Percentiles rank a stretch among this genome's conserved stretches.
These are phyloP conservation scores for Fusarium staphyleae DNA, from an alignment of 2,329 filamentous ascomycete species.

Conservation along the genomic window DNA sequence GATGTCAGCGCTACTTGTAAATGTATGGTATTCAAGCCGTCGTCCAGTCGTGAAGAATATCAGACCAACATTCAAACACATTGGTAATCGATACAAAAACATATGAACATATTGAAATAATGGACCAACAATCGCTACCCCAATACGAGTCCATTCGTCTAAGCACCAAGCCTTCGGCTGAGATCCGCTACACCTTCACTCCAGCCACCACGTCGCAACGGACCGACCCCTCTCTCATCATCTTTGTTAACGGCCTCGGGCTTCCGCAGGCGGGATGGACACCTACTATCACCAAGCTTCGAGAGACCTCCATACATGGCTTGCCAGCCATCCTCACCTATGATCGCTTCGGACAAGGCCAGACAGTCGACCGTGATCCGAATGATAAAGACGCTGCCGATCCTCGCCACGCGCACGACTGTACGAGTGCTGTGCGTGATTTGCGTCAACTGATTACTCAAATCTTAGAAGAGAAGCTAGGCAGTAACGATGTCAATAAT, in stretches of 20 bases:
- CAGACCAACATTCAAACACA: no score
- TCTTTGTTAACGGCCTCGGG: conserved; percentile 38
- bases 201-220: not conserved
- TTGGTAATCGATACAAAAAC: no score
- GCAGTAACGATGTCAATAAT: not conserved
- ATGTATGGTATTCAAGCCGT: no score
- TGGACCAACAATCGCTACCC: not conserved
- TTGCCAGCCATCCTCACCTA: conserved; percentile 58
- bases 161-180: conserved; percentile 26
- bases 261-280: conserved; percentile 32
- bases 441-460: conserved; percentile 29
- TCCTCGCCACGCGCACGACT: conserved; percentile 55
- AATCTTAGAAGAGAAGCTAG: conserved; percentile 6
- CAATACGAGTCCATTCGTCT: conserved; percentile 16
- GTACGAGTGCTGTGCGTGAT: conserved; percentile 45
- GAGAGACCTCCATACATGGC: not conserved
- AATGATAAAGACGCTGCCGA: conserved; percentile 49
- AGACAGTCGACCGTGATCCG: conserved; percentile 53
- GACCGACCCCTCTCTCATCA: conserved; percentile 7
- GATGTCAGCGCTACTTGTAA: not conserved
- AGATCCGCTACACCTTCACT: conserved; percentile 29
- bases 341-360: conserved; percentile 65
- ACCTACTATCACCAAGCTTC: conserved; percentile 12
- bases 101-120: not conserved
- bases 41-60: not conserved